Base-by-base conservation (phyloP, 306 rosid genomes). In the Vigna angularis region DNA sequence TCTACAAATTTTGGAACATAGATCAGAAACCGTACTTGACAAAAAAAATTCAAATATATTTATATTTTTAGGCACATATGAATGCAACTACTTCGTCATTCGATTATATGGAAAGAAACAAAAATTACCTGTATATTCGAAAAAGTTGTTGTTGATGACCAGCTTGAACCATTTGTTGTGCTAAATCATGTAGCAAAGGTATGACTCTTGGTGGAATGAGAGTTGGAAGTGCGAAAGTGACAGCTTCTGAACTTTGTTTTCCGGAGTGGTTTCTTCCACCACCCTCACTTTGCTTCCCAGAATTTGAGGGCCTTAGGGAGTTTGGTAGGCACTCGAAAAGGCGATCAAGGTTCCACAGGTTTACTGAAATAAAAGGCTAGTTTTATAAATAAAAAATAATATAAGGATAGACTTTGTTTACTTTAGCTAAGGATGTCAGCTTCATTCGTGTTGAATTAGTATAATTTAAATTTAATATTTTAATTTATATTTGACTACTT, bases 341-440 rank as follows among this genome's bases (percentile, higher is more conserved):
- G 75, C 90, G 88, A 75, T 95, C 98, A 83, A 44, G 98, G 98
- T 84, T 95, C 98, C 81, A 95, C 92, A n/a, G 98, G 96, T 87
- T 94, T 94, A 88, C 97, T 93, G 90, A 79, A 86, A 89, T 59
- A 59, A 79, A 81, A 83, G 82, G 52, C 34, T 68, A 63, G 67
- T 47, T 78, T 72, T 61, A 79, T 77, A 10, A 45, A 44, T 10
- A 40, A 74, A 76, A 70, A 30, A 9, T 49, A 47, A 30, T 30
- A 30, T 57, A 72, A 47, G 24, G 72, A 72, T 57, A 48, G 1
- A 61, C 38, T 3, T 22, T 45, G 0, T 28, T 49, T 47, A 30
- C 50, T 72, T 45, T 69, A 57, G 3, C 28, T 26, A 26, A 26
- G 28, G 28, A 26, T 26, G 28, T 26, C 28, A 26, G 28, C 28